Evolutionary conservation across 306 rosid genomes (phyloP).

Genomic region (Dryas alaskensis): DNA sequence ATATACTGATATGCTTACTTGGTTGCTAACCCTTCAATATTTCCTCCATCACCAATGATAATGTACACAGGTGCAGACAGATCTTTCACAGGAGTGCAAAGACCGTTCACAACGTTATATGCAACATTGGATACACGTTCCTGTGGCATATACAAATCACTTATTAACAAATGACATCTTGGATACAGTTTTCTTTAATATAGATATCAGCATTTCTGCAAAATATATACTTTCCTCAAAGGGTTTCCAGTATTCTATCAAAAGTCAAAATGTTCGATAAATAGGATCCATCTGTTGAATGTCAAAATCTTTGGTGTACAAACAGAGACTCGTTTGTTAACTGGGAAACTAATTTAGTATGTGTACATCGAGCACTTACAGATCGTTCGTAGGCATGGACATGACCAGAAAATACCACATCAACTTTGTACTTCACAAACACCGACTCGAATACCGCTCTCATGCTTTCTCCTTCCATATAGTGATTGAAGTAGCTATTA

Average conservation of each 20-base stretch:
- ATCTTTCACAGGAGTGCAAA: constrained; percentile 59
- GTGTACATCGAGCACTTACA: constrained; percentile 30
- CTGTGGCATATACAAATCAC: constrained; percentile 28
- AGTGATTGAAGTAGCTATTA: constrained; percentile 43
- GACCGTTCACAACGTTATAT: constrained; percentile 58
- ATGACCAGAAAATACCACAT: constrained; percentile 67
- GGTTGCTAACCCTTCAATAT: too few species aligned
- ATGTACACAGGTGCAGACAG: constrained; percentile 73
- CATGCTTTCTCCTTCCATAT: constrained; percentile 76
- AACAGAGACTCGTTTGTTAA: too few species aligned
- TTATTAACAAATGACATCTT: neutral
- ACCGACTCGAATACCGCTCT: constrained; percentile 62
- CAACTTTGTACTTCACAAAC: constrained; percentile 71
- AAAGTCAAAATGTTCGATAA: too few species aligned
- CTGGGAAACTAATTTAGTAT: neutral
- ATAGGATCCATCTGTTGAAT: neutral
- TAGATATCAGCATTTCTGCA: too few species aligned
- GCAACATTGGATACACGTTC: constrained; percentile 68
- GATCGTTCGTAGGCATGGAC: constrained; percentile 85
- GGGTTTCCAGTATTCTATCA: too few species aligned
- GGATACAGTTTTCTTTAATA: too few species aligned
- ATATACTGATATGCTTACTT: too few species aligned
- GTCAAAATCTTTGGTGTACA: neutral
- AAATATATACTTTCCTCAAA: too few species aligned
- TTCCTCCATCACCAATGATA: too few species aligned